Conservation (phyloP, 1,139 yeast genomes). For the Geotrichum phurueaensis region DNA sequence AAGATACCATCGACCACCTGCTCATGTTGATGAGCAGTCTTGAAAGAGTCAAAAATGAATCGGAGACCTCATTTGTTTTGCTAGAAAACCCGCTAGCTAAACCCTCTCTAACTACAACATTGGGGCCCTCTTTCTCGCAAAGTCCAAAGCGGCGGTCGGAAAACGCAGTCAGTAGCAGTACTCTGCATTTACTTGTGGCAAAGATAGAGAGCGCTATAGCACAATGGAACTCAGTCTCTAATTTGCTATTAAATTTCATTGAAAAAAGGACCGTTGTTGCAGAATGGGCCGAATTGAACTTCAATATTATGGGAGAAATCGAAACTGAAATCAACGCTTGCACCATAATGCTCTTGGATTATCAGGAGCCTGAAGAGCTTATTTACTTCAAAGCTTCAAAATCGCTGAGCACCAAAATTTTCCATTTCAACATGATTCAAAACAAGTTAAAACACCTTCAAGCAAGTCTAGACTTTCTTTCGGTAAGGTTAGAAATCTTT, state of each 20-base stretch:
- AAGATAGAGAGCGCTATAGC: conserved; percentile 20
- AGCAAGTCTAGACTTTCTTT: conserved; percentile 57
- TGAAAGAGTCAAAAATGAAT: conserved; percentile 30
- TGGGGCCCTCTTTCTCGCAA: conserved; percentile 21
- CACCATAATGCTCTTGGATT: conserved; percentile 32
- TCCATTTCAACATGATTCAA: conserved; percentile 5
- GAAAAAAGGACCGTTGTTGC: conserved; percentile 48
- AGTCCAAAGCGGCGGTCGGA: conserved; percentile 26
- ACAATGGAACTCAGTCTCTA: conserved; percentile 40
- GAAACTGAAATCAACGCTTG: conserved; percentile 48
- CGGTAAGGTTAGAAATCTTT: conserved; percentile 48
- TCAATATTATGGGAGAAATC: conserved; percentile 48
- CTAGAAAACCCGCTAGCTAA: conserved; percentile 23
- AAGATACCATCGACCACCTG: conserved; percentile 45
- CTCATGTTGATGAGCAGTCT: conserved; percentile 40
- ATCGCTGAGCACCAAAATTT: neutral
- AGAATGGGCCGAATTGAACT: conserved; percentile 54
- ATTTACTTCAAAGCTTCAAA: neutral
- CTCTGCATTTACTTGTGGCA: conserved; percentile 32
- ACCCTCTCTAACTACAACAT: conserved; percentile 31
- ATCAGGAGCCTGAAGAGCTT: conserved; percentile 28
- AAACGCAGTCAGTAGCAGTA: conserved; percentile 28
- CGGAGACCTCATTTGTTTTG: conserved; percentile 18
- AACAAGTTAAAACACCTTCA: conserved; percentile 43
- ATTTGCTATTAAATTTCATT: conserved; percentile 38